Evolutionary conservation across 2,329 filamentous ascomycete species (phyloP), one percentile per base, ranked within the genome.

Genomic region (Fusarium caatingaense): DNA sequence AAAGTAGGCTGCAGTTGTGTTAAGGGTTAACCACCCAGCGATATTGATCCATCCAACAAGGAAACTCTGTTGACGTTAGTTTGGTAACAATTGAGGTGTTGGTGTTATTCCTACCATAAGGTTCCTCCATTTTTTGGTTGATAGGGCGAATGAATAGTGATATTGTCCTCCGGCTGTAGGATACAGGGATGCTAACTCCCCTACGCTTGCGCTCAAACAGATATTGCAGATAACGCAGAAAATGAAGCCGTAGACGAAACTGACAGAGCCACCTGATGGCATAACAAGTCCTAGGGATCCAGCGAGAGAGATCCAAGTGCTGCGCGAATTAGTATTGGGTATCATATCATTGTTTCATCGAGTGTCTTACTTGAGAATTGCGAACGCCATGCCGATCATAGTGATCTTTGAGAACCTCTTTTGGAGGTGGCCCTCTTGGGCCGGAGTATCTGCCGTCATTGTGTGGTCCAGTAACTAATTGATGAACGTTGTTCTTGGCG

Each of bases 21-120:
- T 80, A 1, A 83, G 74, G 7, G 79, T 82, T 5, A 84, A 76
- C 83, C 82, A 84, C 7, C 83, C 82, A 18, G 79, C 78, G 54
- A 84, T 83, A 49, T 80, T 83, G 20, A 78, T 80, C 82, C 82
- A 83, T 27, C 82, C 81, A 20, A 82, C 78, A 61, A 79, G 78
- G 54, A 84, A 84, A 71, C 80, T 82, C 78, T 82, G 23, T 18
- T 37, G 1, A 16, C 5, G 30, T 72, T 18, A 72, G 66, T 7
- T 2, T 6, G 6, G 5, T 3, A 0, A 7, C 21, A 15, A 1
- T 18, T 12, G 13, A 8, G 6, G 6, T 8, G 15, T 56, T 10
- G 21, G 3, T 28, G 20, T 18, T 16, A 7, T 27, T 18, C 72
- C 44, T 48, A 80, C 80, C 73, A 80, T 78, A 0, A 74, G 61